These are phyloP conservation scores for Poa annua DNA, from an alignment of 176 grass and related monocot species.

Conservation along the genomic window DNA sequence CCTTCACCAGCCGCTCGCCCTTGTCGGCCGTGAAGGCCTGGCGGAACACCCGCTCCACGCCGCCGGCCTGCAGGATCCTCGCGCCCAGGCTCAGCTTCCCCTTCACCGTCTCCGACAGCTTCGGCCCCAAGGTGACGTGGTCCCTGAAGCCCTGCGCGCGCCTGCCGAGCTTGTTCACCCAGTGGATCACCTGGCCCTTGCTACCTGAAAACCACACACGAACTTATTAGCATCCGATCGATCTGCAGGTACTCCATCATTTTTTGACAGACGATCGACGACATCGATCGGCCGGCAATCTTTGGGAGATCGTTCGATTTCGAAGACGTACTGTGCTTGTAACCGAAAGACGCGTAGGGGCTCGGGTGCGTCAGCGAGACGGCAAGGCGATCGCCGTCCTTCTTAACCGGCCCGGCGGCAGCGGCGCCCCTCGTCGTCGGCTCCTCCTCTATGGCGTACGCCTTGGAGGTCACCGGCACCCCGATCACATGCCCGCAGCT, in stretches of 20 bases:
- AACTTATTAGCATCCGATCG: no score
- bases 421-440: slow-evolving; percentile 23
- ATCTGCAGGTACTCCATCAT: no score
- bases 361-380: slow-evolving; percentile 57
- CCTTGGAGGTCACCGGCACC: slow-evolving; percentile 58
- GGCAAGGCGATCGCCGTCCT: slow-evolving; percentile 39
- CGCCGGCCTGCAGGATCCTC: slow-evolving; percentile 76
- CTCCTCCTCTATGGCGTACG: slow-evolving; percentile 63
- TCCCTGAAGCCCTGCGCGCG: slow-evolving; percentile 62
- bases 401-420: neutral
- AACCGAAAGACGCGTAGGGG: slow-evolving; percentile 43
- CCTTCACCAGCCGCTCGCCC: slow-evolving; percentile 70
- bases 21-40: slow-evolving; percentile 61
- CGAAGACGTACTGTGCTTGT: slow-evolving; percentile 53
- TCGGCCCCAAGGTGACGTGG: slow-evolving; percentile 69
- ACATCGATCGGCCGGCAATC: no score
- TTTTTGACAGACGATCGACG: no score
- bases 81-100: slow-evolving; percentile 76
- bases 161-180: slow-evolving; percentile 65
- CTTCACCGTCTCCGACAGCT: slow-evolving; percentile 79
- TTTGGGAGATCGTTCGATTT: no score
- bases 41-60: slow-evolving; percentile 74
- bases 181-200: slow-evolving; percentile 57
- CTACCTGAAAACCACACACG: no score
- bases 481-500: slow-evolving; percentile 59